phyloP scores from a whole-genome alignment of 306 rosid species.

The Pterocarpus macrocarpus region DNA sequence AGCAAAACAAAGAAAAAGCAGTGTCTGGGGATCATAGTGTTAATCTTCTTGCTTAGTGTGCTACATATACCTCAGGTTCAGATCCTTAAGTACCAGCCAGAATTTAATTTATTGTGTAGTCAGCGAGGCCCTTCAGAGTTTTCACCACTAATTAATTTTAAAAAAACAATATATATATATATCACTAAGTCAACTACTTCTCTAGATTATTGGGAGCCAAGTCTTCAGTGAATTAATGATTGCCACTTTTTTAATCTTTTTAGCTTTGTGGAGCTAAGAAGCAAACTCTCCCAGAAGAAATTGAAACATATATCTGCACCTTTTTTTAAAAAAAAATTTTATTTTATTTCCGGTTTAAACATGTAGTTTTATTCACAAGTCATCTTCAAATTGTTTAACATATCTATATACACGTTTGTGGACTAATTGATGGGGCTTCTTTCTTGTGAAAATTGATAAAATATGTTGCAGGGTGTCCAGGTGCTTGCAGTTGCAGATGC shows the following conservation, averaged over 20 bases:
- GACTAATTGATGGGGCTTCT: neutral
- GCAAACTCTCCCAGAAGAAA: slow-evolving; percentile 24
- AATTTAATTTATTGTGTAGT: slow-evolving; percentile 18
- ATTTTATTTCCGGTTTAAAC: neutral
- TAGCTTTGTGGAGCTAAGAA: slow-evolving; percentile 2
- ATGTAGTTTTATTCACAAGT: neutral
- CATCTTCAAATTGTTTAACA: slow-evolving; percentile 31
- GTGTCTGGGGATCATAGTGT: neutral
- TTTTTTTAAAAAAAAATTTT: neutral
- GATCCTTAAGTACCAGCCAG: slow-evolving; percentile 38
- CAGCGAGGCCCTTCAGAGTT: neutral
- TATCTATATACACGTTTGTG: neutral
- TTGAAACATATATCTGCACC: neutral
- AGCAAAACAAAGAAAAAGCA: slow-evolving; percentile 41
- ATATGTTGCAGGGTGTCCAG: slow-evolving; percentile 39
- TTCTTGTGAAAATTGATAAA: slow-evolving; percentile 23
- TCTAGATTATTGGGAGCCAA: slow-evolving; percentile 23
- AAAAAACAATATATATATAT: neutral
- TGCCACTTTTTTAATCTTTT: slow-evolving; percentile 32
- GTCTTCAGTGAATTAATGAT: slow-evolving; percentile 19
- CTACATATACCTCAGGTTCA: slow-evolving; percentile 27
- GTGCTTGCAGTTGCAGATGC: slow-evolving; percentile 43
- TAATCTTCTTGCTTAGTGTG: slow-evolving; percentile 33
- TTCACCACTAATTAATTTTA: slow-evolving; percentile 27
- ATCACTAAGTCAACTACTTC: slow-evolving; percentile 45